These are phyloP conservation scores for Syzygium syzygioides DNA, from an alignment of 441 rosid genomes.

Conservation along the genomic window DNA sequence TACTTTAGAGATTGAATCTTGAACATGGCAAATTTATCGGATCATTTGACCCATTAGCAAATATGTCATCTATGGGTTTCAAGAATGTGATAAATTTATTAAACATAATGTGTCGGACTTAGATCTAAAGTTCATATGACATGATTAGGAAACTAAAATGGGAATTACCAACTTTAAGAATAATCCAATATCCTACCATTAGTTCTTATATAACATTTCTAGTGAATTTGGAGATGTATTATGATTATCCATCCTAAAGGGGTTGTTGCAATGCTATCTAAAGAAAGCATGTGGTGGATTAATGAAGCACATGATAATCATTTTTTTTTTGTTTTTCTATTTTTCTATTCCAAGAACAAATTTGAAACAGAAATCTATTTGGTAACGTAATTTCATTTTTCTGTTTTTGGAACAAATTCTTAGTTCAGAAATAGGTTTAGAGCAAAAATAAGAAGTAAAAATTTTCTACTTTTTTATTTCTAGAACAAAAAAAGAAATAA, in stretches of 20 bases:
- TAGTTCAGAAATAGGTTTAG: no score
- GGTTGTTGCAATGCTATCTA: neutral
- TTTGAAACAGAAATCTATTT: no score
- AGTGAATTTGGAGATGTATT: neutral
- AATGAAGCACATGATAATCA: neutral
- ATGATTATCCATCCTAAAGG: neutral
- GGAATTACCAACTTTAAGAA: neutral
- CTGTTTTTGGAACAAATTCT: no score
- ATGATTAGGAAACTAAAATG: neutral
- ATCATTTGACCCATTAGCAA: neutral
- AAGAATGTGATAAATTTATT: neutral
- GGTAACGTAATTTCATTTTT: no score
- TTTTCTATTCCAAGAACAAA: no score
- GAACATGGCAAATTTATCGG: no score
- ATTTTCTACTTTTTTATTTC: no score
- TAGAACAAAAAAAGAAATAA: no score
- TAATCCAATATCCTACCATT: neutral
- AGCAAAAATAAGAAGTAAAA: no score
- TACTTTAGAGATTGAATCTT: no score
- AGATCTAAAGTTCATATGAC: neutral
- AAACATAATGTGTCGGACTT: neutral
- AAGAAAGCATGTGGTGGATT: neutral
- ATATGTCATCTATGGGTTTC: neutral
- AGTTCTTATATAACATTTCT: neutral
- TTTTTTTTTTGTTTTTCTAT: no score